Evolutionary conservation across 1,284 basidiomycete genomes (phyloP).

Genomic region (Tremellales sp.): DNA sequence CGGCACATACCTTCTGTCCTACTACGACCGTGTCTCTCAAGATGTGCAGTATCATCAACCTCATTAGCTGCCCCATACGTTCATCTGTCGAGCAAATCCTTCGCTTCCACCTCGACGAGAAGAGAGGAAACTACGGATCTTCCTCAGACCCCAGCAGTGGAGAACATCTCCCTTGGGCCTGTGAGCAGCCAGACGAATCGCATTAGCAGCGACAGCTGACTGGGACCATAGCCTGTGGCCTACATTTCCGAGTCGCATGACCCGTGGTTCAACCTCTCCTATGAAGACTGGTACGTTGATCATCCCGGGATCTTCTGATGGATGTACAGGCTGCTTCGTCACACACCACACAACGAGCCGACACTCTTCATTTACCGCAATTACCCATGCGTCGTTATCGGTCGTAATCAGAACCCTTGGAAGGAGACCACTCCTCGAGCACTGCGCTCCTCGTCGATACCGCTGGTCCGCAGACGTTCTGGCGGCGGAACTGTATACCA

Average conservation of each 20-base stretch:
- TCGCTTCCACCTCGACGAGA: conserved; percentile 1
- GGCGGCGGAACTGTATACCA: conserved; percentile 99
- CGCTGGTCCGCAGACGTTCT: conserved; percentile 79
- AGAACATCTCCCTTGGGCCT: conserved; percentile 22
- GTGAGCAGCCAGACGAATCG: conserved; percentile 8
- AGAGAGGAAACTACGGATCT: conserved; percentile 13
- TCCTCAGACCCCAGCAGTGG: conserved; percentile 32
- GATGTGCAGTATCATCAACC: conserved; percentile 16
- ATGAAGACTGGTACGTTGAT: conserved; percentile 79
- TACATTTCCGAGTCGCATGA: conserved; percentile 79
- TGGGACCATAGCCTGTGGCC: conserved; percentile 47
- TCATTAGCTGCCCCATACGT: conserved; percentile 3
- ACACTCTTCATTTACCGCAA: conserved; percentile 87
- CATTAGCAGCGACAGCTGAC: not conserved
- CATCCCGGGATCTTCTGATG: conserved; percentile 1
- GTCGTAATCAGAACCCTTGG: conserved; percentile 98
- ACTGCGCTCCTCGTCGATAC: conserved; percentile 58
- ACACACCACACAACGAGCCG: conserved; percentile 62
- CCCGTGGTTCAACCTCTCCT: conserved; percentile 88
- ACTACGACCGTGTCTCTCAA: conserved; percentile 15
- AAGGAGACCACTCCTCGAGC: conserved; percentile 79
- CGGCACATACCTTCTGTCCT: too few relatives aligned
- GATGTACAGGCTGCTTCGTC: conserved; percentile 70
- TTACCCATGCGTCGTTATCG: conserved; percentile 85
- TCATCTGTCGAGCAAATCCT: too few relatives aligned